phyloP scores from a whole-genome alignment of 1,284 basidiomycete genomes.

The Exsudoporus floridanus region DNA sequence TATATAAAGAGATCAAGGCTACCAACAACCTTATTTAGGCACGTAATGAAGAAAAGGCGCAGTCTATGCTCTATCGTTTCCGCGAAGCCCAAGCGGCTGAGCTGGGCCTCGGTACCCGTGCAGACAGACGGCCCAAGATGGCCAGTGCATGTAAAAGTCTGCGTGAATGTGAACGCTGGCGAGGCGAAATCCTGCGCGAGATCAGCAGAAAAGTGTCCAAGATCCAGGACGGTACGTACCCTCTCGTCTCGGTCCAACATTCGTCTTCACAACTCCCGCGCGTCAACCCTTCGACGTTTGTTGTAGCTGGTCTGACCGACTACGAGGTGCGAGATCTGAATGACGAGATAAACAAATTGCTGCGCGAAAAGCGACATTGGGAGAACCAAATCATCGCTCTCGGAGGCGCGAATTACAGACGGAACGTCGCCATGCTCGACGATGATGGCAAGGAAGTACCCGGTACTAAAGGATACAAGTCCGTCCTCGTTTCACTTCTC shows the following conservation, averaged over 20 bases:
- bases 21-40: conserved; percentile 50
- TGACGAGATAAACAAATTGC: conserved; percentile 95
- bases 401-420: conserved; percentile 94
- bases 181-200: conserved; percentile 92
- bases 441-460: conserved; percentile 95
- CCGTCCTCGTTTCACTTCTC: conserved; percentile 30
- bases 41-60: conserved; percentile 96
- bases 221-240: conserved; percentile 86
- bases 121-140: conserved; percentile 84
- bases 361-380: conserved; percentile 96
- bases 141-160: conserved; percentile 88
- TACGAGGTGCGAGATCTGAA: conserved; percentile 90
- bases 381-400: conserved; percentile 95
- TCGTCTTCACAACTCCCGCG: background rate
- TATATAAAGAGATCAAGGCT: background rate
- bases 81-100: conserved; percentile 95
- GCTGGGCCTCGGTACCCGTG: conserved; percentile 82
- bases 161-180: conserved; percentile 92
- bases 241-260: background rate
- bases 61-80: conserved; percentile 99
- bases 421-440: conserved; percentile 88
- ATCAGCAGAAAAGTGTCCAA: conserved; percentile 96
- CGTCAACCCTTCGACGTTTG: no score
- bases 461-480: conserved; percentile 99
- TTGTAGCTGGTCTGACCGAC: conserved; percentile 84